Evolutionary conservation across 1,139 yeast genomes (phyloP).

Genomic region (Zygosaccharomyces sapae): DNA sequence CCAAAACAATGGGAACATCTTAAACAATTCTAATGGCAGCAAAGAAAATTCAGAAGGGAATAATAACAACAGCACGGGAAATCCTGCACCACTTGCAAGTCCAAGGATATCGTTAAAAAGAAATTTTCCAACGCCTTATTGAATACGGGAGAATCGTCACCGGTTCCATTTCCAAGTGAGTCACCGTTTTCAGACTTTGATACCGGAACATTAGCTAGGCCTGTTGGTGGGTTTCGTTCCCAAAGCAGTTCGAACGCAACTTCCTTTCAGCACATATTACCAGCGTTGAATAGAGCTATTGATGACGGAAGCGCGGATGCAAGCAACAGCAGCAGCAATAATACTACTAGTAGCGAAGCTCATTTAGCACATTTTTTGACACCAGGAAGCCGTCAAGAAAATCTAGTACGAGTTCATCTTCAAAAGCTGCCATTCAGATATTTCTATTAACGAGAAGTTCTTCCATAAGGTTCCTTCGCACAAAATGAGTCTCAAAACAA

Average conservation of each 20-base stretch:
- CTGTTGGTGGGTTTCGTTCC: conserved; percentile 8
- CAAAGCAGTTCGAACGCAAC: conserved; percentile 19
- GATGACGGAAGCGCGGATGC: conserved; percentile 9
- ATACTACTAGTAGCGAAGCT: conserved; percentile 7
- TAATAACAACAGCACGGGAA: conserved; percentile 1
- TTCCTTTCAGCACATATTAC: conserved; percentile 14
- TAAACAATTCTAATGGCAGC: too few species aligned
- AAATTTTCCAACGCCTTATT: conserved; percentile 18
- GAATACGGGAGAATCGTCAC: conserved; percentile 5
- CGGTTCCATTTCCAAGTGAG: conserved; percentile 10
- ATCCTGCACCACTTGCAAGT: conserved; percentile 4
- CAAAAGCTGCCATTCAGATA: conserved; percentile 11
- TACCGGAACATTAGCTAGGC: neutral
- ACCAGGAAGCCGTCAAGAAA: conserved; percentile 14
- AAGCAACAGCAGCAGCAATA: conserved; percentile 7
- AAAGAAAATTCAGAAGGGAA: conserved; percentile 7
- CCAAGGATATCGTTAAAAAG: conserved; percentile 21
- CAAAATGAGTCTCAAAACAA: conserved; percentile 6
- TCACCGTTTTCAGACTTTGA: conserved; percentile 9
- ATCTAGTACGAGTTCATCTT: conserved; percentile 18
- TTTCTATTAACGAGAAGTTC: conserved; percentile 16
- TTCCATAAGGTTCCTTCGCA: conserved; percentile 18
- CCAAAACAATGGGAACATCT: too few species aligned
- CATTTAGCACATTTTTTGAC: conserved; percentile 4
- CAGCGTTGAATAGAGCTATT: conserved; percentile 12